These are phyloP conservation scores for Fraxinus sp. DNA, from an alignment of 305 asterid species.

Conservation along the genomic window DNA sequence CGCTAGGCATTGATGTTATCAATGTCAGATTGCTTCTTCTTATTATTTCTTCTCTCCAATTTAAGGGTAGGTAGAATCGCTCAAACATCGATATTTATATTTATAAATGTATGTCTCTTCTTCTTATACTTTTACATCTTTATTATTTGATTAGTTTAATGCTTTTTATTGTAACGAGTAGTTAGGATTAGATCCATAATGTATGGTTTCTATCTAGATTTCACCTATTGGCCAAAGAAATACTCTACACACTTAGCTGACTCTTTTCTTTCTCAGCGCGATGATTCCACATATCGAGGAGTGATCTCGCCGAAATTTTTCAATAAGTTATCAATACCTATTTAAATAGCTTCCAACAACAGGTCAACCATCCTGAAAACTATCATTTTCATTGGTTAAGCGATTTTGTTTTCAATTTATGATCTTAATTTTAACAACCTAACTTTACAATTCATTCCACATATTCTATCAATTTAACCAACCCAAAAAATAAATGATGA, in stretches of 20 bases:
- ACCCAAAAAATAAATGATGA: neutral
- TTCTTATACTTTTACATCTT: neutral
- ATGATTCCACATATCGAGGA: neutral
- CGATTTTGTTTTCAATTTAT: neutral
- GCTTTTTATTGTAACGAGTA: neutral
- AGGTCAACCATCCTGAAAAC: neutral
- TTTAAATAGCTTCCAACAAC: neutral
- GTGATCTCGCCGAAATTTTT: neutral
- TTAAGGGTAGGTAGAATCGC: neutral
- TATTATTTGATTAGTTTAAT: no score
- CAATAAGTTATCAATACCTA: neutral
- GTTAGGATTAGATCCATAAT: neutral
- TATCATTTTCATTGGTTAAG: neutral
- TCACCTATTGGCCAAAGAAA: neutral
- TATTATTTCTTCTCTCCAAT: neutral
- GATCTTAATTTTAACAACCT: neutral
- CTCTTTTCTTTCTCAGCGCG: neutral
- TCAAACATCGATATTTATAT: no score
- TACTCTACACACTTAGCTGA: neutral
- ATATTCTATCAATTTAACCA: neutral
- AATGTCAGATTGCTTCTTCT: no score
- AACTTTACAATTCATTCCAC: no score
- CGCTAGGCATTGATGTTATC: no score
- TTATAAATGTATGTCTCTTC: neutral
- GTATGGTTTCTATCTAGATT: neutral